Evolutionary conservation across 2,329 filamentous ascomycete genomes (phyloP), one percentile per base, ranked within the genome.

Genomic region (Aspergillus sp.): DNA sequence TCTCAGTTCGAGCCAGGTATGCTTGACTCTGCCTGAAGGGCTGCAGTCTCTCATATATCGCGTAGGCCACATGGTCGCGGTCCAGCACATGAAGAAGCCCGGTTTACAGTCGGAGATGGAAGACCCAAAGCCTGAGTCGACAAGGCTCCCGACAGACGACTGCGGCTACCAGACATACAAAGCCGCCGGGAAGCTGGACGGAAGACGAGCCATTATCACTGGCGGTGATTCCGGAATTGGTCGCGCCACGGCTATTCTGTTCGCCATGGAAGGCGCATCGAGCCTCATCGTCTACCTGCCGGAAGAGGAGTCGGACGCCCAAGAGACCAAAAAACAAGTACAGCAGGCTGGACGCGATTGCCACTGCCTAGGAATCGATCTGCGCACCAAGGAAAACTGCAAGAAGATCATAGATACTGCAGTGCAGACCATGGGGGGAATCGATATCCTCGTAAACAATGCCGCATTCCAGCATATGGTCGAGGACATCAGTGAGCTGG

Each of bases 151-250:
- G 0, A 78, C 75, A 4, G 69, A 73, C 12, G 74, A 81, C 37
- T 79, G 80, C 24, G 75, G 75, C 8, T 78, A 74, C 45, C 74
- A 82, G 48, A 71, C 71, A 29, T 89, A 91, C 64, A 77, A 78
- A 52, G 74, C 81, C 3, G 80, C 83, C 1, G 78, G 76, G 30
- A 93, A 91, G 62, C 73, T 91, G 5, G 60, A 74, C 48, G 82
- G 77, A 40, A 83, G 80, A 59, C 82, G 75, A 37, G 82, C 83
- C 5, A 60, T 91, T 36, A 89, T 91, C 48, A 89, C 84, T 0
- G 83, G 83, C 11, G 84, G 84, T 3, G 83, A 89, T 57, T 80
- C 74, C 5, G 83, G 84, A 2, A 89, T 91, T 42, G 82, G 84
- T 5, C 75, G 82, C 24, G 78, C 84, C 1, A 74, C 79, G 1